Evolutionary conservation across 164 flowering plant genomes (phyloP).

Genomic region (Brasenia schreberi): DNA sequence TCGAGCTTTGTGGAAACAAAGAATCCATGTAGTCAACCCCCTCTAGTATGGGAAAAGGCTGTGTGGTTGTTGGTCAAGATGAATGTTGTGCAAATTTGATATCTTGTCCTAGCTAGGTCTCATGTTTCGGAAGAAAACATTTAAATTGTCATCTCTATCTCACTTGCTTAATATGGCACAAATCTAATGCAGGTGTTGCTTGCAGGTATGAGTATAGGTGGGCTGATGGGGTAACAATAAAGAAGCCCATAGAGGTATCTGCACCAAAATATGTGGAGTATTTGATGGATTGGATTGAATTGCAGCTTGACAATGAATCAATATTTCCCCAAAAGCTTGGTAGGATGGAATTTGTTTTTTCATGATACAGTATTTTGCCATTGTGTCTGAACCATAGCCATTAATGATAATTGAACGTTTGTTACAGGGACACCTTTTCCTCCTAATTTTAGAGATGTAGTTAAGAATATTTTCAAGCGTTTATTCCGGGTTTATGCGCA

Average conservation of each 20-base stretch:
- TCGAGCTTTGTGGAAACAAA: no score
- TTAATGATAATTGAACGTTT: background rate
- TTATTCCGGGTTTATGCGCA: conserved; percentile 12
- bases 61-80: no score
- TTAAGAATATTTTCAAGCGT: conserved; percentile 11
- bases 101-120: no score
- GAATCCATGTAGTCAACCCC: no score
- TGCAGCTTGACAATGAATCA: conserved; percentile 86
- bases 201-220: conserved; percentile 90
- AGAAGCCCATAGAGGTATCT: conserved; percentile 94
- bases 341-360: conserved; percentile 13
- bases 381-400: background rate
- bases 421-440: conserved; percentile 13
- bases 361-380: background rate
- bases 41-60: no score
- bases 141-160: background rate
- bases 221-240: conserved; percentile 94
- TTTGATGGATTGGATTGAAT: conserved; percentile 94
- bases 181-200: conserved; percentile 6
- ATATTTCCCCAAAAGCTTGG: conserved; percentile 95
- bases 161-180: background rate
- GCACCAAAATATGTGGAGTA: conserved; percentile 98
- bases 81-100: no score
- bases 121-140: no score
- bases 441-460: conserved; percentile 8